A percentile compares a stretch with the other conserved stretches of the same genome.
These are phyloP conservation scores for Lindgomyces ingoldianus DNA, from an alignment of 495 filamentous ascomycete genomes.

Conservation along the genomic window DNA sequence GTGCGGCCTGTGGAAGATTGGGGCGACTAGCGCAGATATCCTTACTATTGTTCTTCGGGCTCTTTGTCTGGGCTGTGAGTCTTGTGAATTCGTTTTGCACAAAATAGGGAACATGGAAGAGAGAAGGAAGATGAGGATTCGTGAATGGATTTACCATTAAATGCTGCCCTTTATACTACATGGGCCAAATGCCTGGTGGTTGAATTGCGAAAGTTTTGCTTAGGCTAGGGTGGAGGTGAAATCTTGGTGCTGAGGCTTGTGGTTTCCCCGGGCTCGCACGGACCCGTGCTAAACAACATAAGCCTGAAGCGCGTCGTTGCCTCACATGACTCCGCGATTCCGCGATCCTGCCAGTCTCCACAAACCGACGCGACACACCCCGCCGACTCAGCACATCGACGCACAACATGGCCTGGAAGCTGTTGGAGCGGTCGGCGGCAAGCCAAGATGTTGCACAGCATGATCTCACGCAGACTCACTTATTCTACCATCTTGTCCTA, in stretches of 20 bases:
- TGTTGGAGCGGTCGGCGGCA: not conserved
- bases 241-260: too few relatives aligned
- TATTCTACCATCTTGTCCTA: not conserved
- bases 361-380: too few relatives aligned
- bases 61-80: conserved; percentile 21
- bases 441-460: not conserved
- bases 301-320: not conserved
- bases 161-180: too few relatives aligned
- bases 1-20: not conserved
- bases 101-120: not conserved
- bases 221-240: too few relatives aligned
- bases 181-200: too few relatives aligned
- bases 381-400: not conserved
- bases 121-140: not conserved
- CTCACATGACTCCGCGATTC: not conserved
- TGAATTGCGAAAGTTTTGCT: too few relatives aligned
- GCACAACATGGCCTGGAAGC: not conserved
- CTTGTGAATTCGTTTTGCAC: not conserved
- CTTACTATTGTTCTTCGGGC: conserved; percentile 34
- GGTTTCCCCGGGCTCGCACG: not conserved
- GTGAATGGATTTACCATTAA: too few relatives aligned
- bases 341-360: not conserved
- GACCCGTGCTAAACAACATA: not conserved
- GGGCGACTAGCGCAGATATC: not conserved
- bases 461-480: too few relatives aligned